Base-by-base conservation (phyloP, 2,329 filamentous ascomycete species). In the Sclerotinia sclerotiorum region DNA sequence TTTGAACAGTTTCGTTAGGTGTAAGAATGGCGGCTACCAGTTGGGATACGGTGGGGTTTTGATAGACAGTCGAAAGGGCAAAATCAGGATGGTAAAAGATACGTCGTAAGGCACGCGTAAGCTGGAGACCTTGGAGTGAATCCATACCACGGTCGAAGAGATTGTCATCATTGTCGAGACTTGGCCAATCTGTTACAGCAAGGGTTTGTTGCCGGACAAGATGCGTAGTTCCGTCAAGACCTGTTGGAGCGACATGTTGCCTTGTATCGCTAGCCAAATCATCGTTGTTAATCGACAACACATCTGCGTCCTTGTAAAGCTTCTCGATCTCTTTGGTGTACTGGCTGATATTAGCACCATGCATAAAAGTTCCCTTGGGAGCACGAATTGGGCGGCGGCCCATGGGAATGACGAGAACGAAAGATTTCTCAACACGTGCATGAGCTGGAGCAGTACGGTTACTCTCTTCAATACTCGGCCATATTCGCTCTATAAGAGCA, bases 181-280 rank as follows among this genome's bases (percentile, higher is more conserved):
- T 56, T 44, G 27, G 27, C 24, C 39, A 56, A 10, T 21, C 56
- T 49, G 54, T 58, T 32, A 49, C 27, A 29, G 19, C 13, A 44
- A 11, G n/a, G n/a, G 58, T 27, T 11, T 42, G 35, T 13, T 66
- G 32, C 15, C 56, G 56, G 8, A 58, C 21, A n/a, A 58, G 56
- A 24, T 35, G 35, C 5, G 10, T 44, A 7, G 32, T 44, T 58
- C 10, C 24, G 19, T n/a, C 51, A 10, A 58, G 39, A 10, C 13
- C 24, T 15, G 35, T 32, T 81, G 0, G 81, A 81, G 57, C 82
- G 80, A 58, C 6, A 58, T 39, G 7, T 10, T 21, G 32, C 21
- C 19, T 5, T 57, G 7, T 21, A n/a, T 57, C 32, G 55, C 55
- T 21, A 57, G 27, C 42, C 19, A 17, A 19, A 39, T 39, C 13